phyloP scores from a whole-genome alignment of 257 asterid genomes.

The Capsicum pubescens region DNA sequence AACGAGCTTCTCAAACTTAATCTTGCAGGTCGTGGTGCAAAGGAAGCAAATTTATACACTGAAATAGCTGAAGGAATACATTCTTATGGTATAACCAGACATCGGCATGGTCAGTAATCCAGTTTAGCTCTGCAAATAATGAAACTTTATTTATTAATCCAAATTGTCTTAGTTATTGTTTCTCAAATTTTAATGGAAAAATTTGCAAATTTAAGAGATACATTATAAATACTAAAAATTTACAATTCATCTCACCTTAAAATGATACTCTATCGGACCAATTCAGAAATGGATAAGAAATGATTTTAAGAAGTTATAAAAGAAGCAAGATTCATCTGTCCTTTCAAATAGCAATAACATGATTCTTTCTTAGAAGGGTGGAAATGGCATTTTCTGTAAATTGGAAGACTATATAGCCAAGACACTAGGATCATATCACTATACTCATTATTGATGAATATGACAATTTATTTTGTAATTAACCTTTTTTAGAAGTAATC shows the following conservation, averaged over 20 bases:
- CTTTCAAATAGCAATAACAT: background rate
- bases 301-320: background rate
- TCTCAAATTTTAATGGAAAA: background rate
- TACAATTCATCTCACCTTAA: slow-evolving; percentile 1
- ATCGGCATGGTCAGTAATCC: slow-evolving; percentile 83
- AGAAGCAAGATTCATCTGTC: background rate
- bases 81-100: slow-evolving; percentile 86
- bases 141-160: slow-evolving; percentile 12
- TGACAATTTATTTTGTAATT: background rate
- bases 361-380: background rate
- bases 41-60: slow-evolving; percentile 92
- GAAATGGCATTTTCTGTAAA: background rate
- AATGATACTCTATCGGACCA: background rate
- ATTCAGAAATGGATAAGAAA: background rate
- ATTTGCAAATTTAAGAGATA: slow-evolving; percentile 10
- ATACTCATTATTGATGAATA: background rate
- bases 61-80: slow-evolving; percentile 96
- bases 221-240: background rate
- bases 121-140: background rate
- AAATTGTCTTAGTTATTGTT: background rate
- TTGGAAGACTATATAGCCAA: background rate
- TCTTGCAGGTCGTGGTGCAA: slow-evolving; percentile 86
- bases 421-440: background rate
- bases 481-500: background rate
- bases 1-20: slow-evolving; percentile 31